These are phyloP conservation scores for Tulasnella sp. DNA, from an alignment of 768 basidiomycete genomes.

Conservation along the genomic window DNA sequence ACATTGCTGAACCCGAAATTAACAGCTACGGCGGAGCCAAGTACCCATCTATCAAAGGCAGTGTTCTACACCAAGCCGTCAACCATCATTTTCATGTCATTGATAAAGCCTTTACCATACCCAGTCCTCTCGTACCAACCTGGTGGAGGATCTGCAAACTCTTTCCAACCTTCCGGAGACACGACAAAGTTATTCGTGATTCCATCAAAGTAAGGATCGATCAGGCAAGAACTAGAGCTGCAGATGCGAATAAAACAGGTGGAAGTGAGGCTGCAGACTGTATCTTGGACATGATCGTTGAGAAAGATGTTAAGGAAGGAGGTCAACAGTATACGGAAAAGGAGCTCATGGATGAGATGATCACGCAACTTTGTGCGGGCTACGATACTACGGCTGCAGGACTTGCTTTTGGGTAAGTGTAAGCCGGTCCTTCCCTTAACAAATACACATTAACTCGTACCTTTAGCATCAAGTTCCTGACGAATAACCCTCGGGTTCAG, in stretches of 20 bases:
- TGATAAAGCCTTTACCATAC: neutral
- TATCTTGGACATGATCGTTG: too few species aligned
- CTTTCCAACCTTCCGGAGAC: neutral
- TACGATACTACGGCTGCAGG: neutral
- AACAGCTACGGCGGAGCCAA: neutral
- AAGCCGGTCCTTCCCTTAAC: neutral
- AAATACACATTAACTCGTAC: neutral
- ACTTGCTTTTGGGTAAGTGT: neutral
- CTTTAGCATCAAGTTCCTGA: conserved; percentile 1
- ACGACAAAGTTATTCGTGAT: neutral
- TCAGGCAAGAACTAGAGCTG: neutral
- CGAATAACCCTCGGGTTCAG: neutral
- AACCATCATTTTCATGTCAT: conserved; percentile 1
- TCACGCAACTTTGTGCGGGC: neutral
- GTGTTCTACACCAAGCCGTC: neutral
- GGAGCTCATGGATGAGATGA: neutral
- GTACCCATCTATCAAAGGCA: neutral
- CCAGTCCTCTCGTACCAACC: neutral
- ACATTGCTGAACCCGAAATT: neutral
- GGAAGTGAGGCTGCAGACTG: too few species aligned
- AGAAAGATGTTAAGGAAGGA: neutral
- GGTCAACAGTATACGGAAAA: neutral
- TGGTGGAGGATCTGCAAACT: neutral
- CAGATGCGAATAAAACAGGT: neutral
- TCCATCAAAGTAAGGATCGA: neutral